Base-by-base conservation (phyloP, 768 basidiomycete species). In the Fibroporia radiculosa region DNA sequence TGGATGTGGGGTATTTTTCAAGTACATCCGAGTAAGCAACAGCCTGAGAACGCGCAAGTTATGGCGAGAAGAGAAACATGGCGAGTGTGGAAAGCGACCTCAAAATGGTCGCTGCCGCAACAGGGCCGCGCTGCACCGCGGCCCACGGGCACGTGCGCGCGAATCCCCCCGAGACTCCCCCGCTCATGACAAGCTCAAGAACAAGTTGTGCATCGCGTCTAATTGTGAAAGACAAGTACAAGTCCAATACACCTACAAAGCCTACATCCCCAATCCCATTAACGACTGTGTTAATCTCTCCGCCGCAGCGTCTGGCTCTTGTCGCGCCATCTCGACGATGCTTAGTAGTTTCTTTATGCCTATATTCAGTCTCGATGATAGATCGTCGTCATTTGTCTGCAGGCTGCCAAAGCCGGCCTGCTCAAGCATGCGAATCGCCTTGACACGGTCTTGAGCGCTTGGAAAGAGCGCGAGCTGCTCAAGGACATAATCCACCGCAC, bases 341-440 rank as follows among this genome's bases (percentile, higher is more conserved):
- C 82, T 90, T 59, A 99, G 62, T 62, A 99, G 57, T 66, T 88
- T 93, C 79, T 98, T 98, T 57, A 99, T 80, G 0, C 96, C 96
- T 37, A 98, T 84, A 50, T 83, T 78, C 53, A 93, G 53, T 10
- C 66, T 60, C 31, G 45, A 34, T 8, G 72, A 60, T 12, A 66
- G 71, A 25, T 71, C 70, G 42, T 69, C 66, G n/a, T 72, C 70
- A 6, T 65, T 64, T 14, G 37, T 38, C 13, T 39, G 35, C n/a
- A 29, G 4, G 16, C 66, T 58, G 10, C 73, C 77, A 49, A 93
- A 80, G 10, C 88, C 89, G 1, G 89, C 85, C 44, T 87, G 78
- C 20, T 73, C 65, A 31, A 97, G 67, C 68, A 84, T 78, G 26
- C 59, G 63, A 48, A 93, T 70, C 1, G 84, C 80, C 10, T 70